Evolutionary conservation across 2,329 filamentous ascomycete species (phyloP), one percentile per base, ranked within the genome.

Genomic region (Aspergillus fructus): DNA sequence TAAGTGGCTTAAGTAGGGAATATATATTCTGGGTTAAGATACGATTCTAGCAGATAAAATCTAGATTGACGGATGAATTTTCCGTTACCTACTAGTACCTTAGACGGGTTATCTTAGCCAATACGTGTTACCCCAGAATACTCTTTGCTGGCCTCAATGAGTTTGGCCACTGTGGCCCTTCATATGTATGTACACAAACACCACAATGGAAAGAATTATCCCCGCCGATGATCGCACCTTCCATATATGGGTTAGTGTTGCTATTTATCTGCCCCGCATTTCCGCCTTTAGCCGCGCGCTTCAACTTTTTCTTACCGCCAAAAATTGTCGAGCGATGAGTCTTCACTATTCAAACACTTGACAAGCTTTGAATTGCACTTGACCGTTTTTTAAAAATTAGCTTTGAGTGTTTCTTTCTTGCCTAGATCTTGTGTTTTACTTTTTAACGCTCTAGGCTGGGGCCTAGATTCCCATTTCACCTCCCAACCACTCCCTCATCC

Each of bases 21-120:
- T 64, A 64, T 64, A 63, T 64, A 62, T 60, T 47, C 53, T 53
- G 58, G 34, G 49, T 49, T 51, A 27, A 30, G 11, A 3, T 15
- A 21, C 4, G 5, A 1, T 46, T 24, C 3, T 17, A 15, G 49
- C 30, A 37, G 43, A 37, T 21, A 46, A 30, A 30, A 30, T 30
- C 4, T 40, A 24, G 37, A 30, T 23, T 41, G 48, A 17, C 11
- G 19, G 19, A 42, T 12, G 7, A 5, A 21, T 6, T 11, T 42
- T 21, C 37, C 37, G 9, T 17, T 15, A n/a, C 37, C 17, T 17
- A 17, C 37, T n/a, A 40, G 37, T 40, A 40, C 9, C 37, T 5
- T 11, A 30, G 27, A 11, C 27, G 9, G 27, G 9, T 11, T 30
- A 11, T 30, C 3, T 4, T 30, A 30, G 9, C 27, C 27, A 4